Percentiles rank a stretch among this genome's conserved stretches.
Evolutionary conservation across 1,139 yeast species (phyloP).

Genomic region (Suhomyces wounanorum): DNA sequence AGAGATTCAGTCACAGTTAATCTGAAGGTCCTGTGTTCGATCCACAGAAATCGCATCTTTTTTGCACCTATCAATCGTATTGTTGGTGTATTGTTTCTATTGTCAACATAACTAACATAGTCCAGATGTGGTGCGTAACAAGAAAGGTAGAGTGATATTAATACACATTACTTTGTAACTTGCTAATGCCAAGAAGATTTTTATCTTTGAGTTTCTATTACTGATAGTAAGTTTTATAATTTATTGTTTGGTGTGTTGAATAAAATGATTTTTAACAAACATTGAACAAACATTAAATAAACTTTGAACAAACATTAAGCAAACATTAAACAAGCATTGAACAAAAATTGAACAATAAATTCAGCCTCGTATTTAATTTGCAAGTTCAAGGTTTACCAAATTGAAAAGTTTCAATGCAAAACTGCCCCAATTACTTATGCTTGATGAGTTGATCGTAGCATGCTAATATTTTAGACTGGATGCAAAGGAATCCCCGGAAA

Average conservation of each 20-base stretch:
- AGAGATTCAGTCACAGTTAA: constrained; percentile 46
- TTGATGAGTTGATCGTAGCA: no score
- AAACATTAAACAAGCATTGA: no score
- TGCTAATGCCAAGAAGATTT: not conserved
- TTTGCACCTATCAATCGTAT: constrained; percentile 1
- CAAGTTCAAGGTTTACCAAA: not conserved
- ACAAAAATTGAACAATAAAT: not conserved
- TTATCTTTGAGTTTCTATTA: not conserved
- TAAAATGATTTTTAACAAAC: not conserved
- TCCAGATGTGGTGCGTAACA: not conserved
- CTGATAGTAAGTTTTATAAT: not conserved
- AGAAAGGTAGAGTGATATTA: not conserved
- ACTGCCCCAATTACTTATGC: not conserved
- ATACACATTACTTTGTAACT: not conserved
- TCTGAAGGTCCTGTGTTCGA: constrained; percentile 62
- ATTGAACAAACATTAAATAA: no score
- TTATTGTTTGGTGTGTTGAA: not conserved
- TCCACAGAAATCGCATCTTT: constrained; percentile 38
- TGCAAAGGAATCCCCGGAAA: no score
- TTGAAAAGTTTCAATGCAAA: not conserved
- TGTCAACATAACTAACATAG: not conserved
- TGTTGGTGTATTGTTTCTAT: not conserved
- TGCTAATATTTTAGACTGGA: no score
- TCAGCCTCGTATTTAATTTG: not conserved
- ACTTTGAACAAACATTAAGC: not conserved